These are phyloP conservation scores for Actinidia chinensis DNA, from an alignment of 179 eudicot genomes.

Conservation along the genomic window DNA sequence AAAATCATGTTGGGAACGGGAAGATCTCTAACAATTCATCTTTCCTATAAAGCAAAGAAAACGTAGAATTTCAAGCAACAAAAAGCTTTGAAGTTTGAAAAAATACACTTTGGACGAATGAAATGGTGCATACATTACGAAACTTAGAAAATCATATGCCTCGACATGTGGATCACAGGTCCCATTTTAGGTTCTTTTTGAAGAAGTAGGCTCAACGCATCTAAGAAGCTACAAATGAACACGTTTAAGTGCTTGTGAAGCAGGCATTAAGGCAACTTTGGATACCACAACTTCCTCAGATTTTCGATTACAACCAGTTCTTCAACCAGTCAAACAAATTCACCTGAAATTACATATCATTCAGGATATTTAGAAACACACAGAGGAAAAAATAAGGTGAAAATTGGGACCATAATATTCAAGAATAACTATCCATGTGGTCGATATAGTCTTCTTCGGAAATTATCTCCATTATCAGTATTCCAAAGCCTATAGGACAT, in stretches of 20 bases:
- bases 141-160: slow-evolving; percentile 57
- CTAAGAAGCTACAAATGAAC: slow-evolving; percentile 57
- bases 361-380: slow-evolving; percentile 3
- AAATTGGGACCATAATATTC: background rate
- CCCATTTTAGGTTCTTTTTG: slow-evolving; percentile 76
- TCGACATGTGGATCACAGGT: slow-evolving; percentile 74
- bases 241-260: slow-evolving; percentile 65
- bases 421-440: slow-evolving; percentile 55
- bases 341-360: slow-evolving; percentile 38
- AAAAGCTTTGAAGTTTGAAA: too few relatives aligned
- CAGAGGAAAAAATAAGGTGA: background rate
- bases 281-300: slow-evolving; percentile 69
- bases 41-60: too few relatives aligned
- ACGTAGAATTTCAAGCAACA: too few relatives aligned
- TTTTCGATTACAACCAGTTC: slow-evolving; percentile 55
- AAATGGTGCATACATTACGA: slow-evolving; percentile 50
- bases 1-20: too few relatives aligned
- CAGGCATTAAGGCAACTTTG: slow-evolving; percentile 59
- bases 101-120: too few relatives aligned
- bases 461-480: slow-evolving; percentile 67
- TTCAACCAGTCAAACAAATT: slow-evolving; percentile 70
- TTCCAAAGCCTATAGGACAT: slow-evolving; percentile 65
- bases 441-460: slow-evolving; percentile 61
- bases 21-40: too few relatives aligned
- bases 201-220: slow-evolving; percentile 67